Base-by-base conservation (phyloP, 2,329 filamentous ascomycete genomes). In the Diaporthe australafricana region DNA sequence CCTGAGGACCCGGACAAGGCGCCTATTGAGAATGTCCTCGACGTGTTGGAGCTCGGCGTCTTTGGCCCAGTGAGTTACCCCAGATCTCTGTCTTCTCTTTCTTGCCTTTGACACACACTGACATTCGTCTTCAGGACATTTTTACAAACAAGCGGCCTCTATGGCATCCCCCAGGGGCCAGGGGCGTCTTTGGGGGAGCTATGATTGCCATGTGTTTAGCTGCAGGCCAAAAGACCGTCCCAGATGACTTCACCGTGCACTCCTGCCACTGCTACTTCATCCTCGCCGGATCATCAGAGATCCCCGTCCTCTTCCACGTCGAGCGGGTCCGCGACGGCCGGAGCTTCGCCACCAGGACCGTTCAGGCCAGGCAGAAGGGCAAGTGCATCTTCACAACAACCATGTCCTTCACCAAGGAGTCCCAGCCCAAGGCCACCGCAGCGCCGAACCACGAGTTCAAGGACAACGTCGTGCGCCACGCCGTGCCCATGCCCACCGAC, bases 211-310 rank as follows among this genome's bases (percentile, higher is more conserved):
- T 98, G 87, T 95, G 90, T 78, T 91, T 98, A 32, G 89, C 93
- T 56, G 94, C 96, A 2, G 96, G 94, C 30, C 95, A 98, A 82
- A 90, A 91, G 79, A 99, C 96, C 11, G 94, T 99, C 2, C 92
- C 93, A 0, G 81, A 86, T 32, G 87, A 93, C 80, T 98, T 98
- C 83, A 89, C 91, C 72, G 91, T 96, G 63, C 96, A 99, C 86
- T 96, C 93, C 79, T 98, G 97, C 93, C 96, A 99, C 88, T 98
- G 96, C 89, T 99, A 98, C 86, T 99, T 99, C 82, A 91, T 99
- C 42, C 91, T 98, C 2, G 95, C 96, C 5, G 96, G 96, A 35
- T 93, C 96, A 79, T 88, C 90, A 16, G 90, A 93, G 73, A 92
- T 96, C 22, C 96, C 96, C 40, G 93, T 98, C 75, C 88, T 98